Evolutionary conservation across 1,284 basidiomycete species (phyloP).

Genomic region (Ceratobasidium sp.): DNA sequence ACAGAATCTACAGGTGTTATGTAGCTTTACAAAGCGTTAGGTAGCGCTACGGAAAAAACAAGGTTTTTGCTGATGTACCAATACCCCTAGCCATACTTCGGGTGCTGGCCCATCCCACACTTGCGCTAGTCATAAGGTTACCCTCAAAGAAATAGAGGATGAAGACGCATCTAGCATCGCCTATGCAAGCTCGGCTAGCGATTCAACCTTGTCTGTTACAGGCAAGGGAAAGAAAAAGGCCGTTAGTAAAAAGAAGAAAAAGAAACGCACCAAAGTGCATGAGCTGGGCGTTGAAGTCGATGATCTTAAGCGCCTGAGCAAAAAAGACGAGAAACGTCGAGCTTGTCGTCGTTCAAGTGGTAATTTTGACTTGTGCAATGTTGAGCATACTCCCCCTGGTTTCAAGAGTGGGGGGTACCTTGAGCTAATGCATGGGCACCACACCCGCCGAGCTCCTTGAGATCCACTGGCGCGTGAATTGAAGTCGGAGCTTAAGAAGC

Average conservation of each 20-base stretch:
- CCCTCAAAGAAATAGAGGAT: background rate
- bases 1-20: too few relatives aligned
- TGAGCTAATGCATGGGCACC: background rate
- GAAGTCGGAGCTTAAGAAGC: too few relatives aligned
- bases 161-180: too few relatives aligned
- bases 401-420: conserved; percentile 16
- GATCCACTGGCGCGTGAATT: too few relatives aligned
- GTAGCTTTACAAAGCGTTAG: too few relatives aligned
- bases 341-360: background rate
- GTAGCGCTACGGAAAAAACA: too few relatives aligned
- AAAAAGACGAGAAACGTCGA: background rate
- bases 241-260: background rate
- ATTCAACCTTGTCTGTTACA: too few relatives aligned
- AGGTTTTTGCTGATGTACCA: too few relatives aligned
- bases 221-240: background rate
- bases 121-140: too few relatives aligned
- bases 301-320: background rate
- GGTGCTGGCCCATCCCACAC: too few relatives aligned
- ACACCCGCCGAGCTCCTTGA: background rate
- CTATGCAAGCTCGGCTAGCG: background rate
- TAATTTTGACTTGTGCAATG: conserved; percentile 3
- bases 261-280: background rate
- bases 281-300: conserved; percentile 6
- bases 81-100: too few relatives aligned
- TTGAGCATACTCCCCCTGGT: background rate